A percentile compares a stretch with the other conserved stretches of the same genome.
Conservation (phyloP, 768 basidiomycete species). For the Krasilnikovozyma curviuscula region DNA sequence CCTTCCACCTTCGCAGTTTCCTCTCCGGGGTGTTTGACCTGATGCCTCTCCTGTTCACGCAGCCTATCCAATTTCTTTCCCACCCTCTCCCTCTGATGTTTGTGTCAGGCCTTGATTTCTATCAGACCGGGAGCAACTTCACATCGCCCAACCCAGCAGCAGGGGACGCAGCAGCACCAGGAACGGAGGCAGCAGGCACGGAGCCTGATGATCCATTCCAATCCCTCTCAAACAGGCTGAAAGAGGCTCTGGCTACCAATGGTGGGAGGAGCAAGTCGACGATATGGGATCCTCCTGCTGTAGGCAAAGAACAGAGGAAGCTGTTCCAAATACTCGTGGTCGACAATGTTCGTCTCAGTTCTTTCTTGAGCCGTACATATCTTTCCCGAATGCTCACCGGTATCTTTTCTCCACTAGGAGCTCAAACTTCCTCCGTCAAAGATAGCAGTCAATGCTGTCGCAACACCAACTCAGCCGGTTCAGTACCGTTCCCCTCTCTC, state of each 20-base stretch:
- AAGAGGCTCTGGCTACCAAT: slow-evolving; percentile 39
- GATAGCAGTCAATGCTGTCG: slow-evolving; percentile 35
- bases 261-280: slow-evolving; percentile 11
- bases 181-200: slow-evolving; percentile 18
- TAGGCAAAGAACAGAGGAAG: slow-evolving; percentile 12
- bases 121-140: background rate
- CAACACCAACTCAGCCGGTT: slow-evolving; percentile 22
- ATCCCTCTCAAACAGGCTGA: slow-evolving; percentile 40
- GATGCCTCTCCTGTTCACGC: background rate
- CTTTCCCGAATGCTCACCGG: background rate
- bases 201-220: slow-evolving; percentile 32
- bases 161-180: slow-evolving; percentile 16
- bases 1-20: background rate
- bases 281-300: background rate
- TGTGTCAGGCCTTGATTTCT: slow-evolving; percentile 55
- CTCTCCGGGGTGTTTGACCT: background rate
- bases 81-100: slow-evolving; percentile 89
- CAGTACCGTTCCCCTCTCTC: slow-evolving; percentile 74
- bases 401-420: slow-evolving; percentile 27
- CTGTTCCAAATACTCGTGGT: slow-evolving; percentile 68
- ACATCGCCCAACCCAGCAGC: slow-evolving; percentile 12
- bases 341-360: slow-evolving; percentile 38
- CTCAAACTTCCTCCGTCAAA: slow-evolving; percentile 78
- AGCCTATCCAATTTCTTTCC: slow-evolving; percentile 42
- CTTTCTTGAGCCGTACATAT: background rate